Percentiles rank a stretch among this genome's conserved stretches.
phyloP scores from a whole-genome alignment of 2,329 filamentous ascomycete genomes.

The Chaetomium sp. region DNA sequence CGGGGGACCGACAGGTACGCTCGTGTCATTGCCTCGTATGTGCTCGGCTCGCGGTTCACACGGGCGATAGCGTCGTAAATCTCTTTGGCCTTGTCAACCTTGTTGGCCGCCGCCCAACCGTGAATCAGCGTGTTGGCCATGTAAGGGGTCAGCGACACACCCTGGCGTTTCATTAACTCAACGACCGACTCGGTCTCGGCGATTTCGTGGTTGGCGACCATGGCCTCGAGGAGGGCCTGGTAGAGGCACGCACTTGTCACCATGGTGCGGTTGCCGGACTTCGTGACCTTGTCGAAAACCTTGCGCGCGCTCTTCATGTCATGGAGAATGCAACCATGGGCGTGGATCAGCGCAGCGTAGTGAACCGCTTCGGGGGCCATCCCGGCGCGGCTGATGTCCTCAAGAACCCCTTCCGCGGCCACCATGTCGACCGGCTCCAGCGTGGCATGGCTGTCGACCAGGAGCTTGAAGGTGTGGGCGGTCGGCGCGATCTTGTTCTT shows the following conservation, averaged over 20 bases:
- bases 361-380: conserved; percentile 84
- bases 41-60: conserved; percentile 85
- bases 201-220: conserved; percentile 91
- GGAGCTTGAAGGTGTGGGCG: conserved; percentile 93
- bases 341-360: conserved; percentile 92
- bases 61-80: conserved; percentile 75
- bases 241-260: conserved; percentile 79
- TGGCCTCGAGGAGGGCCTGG: conserved; percentile 92
- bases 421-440: conserved; percentile 85
- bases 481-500: conserved; percentile 81
- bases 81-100: conserved; percentile 68
- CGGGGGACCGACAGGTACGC: conserved; percentile 83
- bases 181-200: conserved; percentile 68
- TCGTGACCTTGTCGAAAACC: conserved; percentile 75
- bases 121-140: conserved; percentile 98
- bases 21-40: conserved; percentile 96
- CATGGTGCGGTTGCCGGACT: conserved; percentile 49
- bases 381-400: conserved; percentile 66
- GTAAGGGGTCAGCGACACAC: conserved; percentile 87
- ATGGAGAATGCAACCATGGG: conserved; percentile 87
- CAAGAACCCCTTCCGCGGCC: conserved; percentile 77
- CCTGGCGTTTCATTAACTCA: conserved; percentile 62
- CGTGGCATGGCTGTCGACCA: conserved; percentile 91
- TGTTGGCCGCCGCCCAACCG: conserved; percentile 82
- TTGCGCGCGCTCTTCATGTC: conserved; percentile 78